A percentile compares a stretch with the other conserved stretches of the same genome.
Evolutionary conservation across 2,329 filamentous ascomycete species (phyloP).

Genomic region (Diaporthe citriasiana): DNA sequence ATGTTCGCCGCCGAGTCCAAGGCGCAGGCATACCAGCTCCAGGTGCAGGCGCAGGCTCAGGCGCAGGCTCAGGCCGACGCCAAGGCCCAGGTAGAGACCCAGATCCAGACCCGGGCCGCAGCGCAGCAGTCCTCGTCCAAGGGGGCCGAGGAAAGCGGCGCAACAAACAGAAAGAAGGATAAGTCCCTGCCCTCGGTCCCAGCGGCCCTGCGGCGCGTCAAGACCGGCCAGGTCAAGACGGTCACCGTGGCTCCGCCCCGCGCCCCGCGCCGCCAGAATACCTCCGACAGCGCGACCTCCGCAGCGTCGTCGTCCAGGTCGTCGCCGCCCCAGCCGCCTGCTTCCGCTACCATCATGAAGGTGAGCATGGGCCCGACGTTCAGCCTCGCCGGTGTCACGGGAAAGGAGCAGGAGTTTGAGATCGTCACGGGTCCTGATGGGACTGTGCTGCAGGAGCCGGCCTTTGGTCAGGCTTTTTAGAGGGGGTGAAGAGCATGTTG

Average conservation of each 20-base stretch:
- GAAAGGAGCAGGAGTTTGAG: slow-evolving; percentile 43
- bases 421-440: slow-evolving; percentile 34
- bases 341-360: slow-evolving; percentile 29
- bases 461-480: slow-evolving; percentile 36
- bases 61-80: slow-evolving; percentile 20
- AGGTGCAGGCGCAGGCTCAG: slow-evolving; percentile 17
- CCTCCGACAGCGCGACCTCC: slow-evolving; percentile 21
- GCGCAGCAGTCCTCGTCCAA: slow-evolving; percentile 8
- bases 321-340: slow-evolving; percentile 23
- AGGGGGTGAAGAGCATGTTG: neutral
- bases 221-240: slow-evolving; percentile 41
- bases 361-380: slow-evolving; percentile 32
- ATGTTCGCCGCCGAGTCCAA: slow-evolving; percentile 41
- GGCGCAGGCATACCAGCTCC: slow-evolving; percentile 34
- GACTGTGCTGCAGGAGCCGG: slow-evolving; percentile 25
- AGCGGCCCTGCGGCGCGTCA: slow-evolving; percentile 37
- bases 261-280: slow-evolving; percentile 33
- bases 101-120: slow-evolving; percentile 12
- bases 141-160: neutral
- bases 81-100: slow-evolving; percentile 13
- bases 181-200: slow-evolving; percentile 29
- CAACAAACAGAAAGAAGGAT: neutral
- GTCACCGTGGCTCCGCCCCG: slow-evolving; percentile 37
- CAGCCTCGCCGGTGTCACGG: slow-evolving; percentile 37
- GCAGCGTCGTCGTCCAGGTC: slow-evolving; percentile 9